phyloP scores from a whole-genome alignment of 1,284 basidiomycete species.

The Gymnopus androsaceus region DNA sequence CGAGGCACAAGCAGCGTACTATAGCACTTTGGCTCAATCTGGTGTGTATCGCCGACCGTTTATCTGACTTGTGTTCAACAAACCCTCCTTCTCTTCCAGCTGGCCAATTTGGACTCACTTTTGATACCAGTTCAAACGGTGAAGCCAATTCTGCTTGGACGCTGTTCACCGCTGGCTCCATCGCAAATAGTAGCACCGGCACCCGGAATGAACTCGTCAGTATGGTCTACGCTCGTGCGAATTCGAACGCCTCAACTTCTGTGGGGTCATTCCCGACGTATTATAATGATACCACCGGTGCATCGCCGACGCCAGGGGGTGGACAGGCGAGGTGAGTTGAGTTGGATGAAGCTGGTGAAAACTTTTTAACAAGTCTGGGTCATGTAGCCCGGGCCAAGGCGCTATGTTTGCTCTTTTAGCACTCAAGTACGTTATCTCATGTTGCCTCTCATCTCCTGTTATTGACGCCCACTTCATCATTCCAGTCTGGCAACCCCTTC shows the following conservation, averaged over 20 bases:
- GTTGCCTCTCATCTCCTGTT: background rate
- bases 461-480: background rate
- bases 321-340: conserved; percentile 2
- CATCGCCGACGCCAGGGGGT: background rate
- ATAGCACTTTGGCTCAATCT: background rate
- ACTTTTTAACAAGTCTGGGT: background rate
- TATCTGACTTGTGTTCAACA: no score
- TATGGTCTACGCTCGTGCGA: conserved; percentile 8
- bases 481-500: background rate
- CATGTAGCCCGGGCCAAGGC: conserved; percentile 8
- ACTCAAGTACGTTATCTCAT: conserved; percentile 1
- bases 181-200: conserved; percentile 3
- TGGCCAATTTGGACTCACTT: conserved; percentile 8
- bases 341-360: no score
- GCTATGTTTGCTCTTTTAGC: conserved; percentile 15
- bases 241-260: conserved; percentile 2
- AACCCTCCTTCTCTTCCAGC: no score
- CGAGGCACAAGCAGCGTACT: conserved; percentile 4
- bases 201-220: conserved; percentile 10
- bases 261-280: background rate
- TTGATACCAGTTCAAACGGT: background rate
- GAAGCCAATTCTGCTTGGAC: conserved; percentile 14
- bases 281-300: conserved; percentile 1
- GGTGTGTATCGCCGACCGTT: no score
- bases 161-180: conserved; percentile 14